Base-by-base conservation (phyloP, 805 yeast genomes). In the Yamadazyma insecticola region DNA sequence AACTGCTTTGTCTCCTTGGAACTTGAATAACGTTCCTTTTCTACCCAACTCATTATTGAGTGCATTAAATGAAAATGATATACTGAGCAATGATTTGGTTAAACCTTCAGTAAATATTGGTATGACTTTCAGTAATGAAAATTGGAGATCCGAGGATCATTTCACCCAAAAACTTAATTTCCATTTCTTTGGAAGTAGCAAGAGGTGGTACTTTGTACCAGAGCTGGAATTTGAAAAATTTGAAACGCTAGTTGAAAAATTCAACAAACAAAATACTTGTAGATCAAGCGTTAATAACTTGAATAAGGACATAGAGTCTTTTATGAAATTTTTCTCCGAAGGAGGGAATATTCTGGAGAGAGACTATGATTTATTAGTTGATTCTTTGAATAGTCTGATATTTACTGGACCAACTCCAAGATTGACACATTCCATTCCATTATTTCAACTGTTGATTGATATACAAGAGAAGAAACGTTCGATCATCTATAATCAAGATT, bases 61-160 rank as follows among this genome's bases (percentile, higher is more conserved):
- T 3, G 63, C 58, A 0, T 49, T 62, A 5, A 55, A 64, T 21
- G 74, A 64, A 29, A 34, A 62, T 4, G 67, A 72, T 30, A 30
- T 66, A 26, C 63, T 65, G 30, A 73, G 70, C 37, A 57, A 57
- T 19, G 72, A 67, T 4, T 36, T 74, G 11, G 45, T 67, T 3
- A 53, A 48, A 13, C 66, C 85, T 0, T 51, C 55, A n/a, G 30
- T 76, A 22, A 64, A 67, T 26, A 58, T 78, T 8, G 76, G 74
- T 2, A 71, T 72, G 74, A 56, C 75, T 2, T 72, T 69, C 39
- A 67, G 80, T 29, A 55, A 72, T 2, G 69, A 70, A 30, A 64
- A 73, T 26, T 81, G 86, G 86, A 51, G 55, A 13, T 51, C 67
- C 32, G 83, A 75, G 41, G 88, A 81, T 40, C 81, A 75, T 38